These are phyloP conservation scores for Penicillium ucsense DNA, from an alignment of 495 filamentous ascomycete species.

Conservation along the genomic window DNA sequence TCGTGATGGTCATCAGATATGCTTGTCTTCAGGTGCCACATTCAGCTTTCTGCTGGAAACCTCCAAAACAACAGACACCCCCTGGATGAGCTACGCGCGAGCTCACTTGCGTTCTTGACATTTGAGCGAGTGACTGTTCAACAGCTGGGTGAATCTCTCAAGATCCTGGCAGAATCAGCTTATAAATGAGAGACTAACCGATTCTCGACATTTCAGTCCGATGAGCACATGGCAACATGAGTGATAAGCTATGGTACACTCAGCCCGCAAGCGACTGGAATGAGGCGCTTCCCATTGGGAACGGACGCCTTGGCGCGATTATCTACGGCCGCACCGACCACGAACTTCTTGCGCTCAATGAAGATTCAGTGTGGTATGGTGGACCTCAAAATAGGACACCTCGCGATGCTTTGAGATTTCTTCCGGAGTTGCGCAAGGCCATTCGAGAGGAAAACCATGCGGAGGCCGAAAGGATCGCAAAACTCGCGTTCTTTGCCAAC, in stretches of 20 bases:
- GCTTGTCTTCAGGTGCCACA: background rate
- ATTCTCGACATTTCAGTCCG: background rate
- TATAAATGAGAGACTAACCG: too few species aligned
- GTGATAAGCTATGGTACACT: conserved; percentile 28
- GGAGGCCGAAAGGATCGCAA: conserved; percentile 32
- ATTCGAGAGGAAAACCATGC: conserved; percentile 31
- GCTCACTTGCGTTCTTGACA: too few species aligned
- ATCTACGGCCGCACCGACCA: conserved; percentile 36
- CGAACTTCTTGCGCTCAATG: conserved; percentile 42
- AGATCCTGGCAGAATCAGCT: too few species aligned
- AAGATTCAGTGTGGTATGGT: conserved; percentile 46
- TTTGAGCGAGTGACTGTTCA: too few species aligned
- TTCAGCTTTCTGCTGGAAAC: too few species aligned
- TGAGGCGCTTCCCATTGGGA: conserved; percentile 37
- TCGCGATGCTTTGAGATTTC: conserved; percentile 21
- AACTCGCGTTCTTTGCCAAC: conserved; percentile 30
- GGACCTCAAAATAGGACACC: conserved; percentile 37
- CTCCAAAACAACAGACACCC: too few species aligned
- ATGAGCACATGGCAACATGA: background rate
- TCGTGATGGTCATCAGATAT: background rate
- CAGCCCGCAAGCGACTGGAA: conserved; percentile 13
- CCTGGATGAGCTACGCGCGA: too few species aligned
- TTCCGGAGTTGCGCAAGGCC: conserved; percentile 28
- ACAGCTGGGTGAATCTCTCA: too few species aligned
- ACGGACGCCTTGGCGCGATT: conserved; percentile 43